A percentile compares a stretch with the other conserved stretches of the same genome.
phyloP scores from a whole-genome alignment of 2,329 filamentous ascomycete species.

The Knoxdaviesia proteae region DNA sequence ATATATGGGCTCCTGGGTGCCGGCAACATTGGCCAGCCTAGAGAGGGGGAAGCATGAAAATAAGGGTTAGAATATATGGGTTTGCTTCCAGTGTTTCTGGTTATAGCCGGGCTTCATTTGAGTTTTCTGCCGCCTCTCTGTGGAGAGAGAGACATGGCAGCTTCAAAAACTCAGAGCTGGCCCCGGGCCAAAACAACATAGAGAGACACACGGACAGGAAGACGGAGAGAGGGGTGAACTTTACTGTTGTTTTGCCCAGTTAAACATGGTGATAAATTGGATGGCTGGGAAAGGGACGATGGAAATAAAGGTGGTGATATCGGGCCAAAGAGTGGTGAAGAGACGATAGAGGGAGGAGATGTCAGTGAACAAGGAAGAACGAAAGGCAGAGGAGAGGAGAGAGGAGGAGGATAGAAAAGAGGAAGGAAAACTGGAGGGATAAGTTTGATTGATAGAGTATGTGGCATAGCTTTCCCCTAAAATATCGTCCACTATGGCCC shows the following conservation, averaged over 20 bases:
- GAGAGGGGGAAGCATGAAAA: slow-evolving; percentile 3
- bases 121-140: too few species aligned
- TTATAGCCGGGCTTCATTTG: too few species aligned
- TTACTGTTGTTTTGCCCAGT: slow-evolving; percentile 86
- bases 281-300: slow-evolving; percentile 1
- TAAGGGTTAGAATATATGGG: slow-evolving; percentile 1
- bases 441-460: too few species aligned
- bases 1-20: slow-evolving; percentile 92
- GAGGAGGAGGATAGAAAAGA: too few species aligned
- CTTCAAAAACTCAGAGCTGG: background rate
- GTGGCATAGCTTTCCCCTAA: too few species aligned
- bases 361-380: too few species aligned
- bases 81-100: too few species aligned
- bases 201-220: background rate
- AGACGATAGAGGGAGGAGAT: background rate
- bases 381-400: too few species aligned
- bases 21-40: slow-evolving; percentile 61
- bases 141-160: background rate
- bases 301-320: background rate
- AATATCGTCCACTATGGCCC: too few species aligned
- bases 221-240: slow-evolving; percentile 12
- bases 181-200: slow-evolving; percentile 8
- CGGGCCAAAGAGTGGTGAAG: background rate
- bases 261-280: slow-evolving; percentile 45
- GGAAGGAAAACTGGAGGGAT: too few species aligned